Evolutionary conservation across 2,329 filamentous ascomycete genomes (phyloP).

Genomic region (Exophiala dermatitidis): DNA sequence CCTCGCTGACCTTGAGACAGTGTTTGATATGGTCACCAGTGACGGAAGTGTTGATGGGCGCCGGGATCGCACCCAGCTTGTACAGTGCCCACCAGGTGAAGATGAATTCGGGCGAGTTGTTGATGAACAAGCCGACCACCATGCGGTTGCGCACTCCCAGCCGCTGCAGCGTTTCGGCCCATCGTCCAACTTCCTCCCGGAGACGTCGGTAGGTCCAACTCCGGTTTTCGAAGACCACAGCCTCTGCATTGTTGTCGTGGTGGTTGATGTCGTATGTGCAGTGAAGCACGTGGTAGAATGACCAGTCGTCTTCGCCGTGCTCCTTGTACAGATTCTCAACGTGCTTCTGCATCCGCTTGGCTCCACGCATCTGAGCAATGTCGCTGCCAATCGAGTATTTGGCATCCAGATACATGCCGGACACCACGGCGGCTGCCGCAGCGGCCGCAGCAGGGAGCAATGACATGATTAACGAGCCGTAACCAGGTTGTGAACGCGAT

Average conservation of each 20-base stretch:
- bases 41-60: slow-evolving; percentile 59
- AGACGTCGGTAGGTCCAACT: slow-evolving; percentile 45
- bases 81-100: slow-evolving; percentile 39
- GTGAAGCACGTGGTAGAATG: slow-evolving; percentile 58
- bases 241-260: slow-evolving; percentile 35
- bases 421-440: slow-evolving; percentile 30
- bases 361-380: slow-evolving; percentile 41
- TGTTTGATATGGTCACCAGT: slow-evolving; percentile 56
- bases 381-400: slow-evolving; percentile 62
- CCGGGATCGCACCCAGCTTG: slow-evolving; percentile 47
- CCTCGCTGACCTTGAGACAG: slow-evolving; percentile 53
- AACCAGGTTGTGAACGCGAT: not conserved
- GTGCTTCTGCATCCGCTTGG: slow-evolving; percentile 31
- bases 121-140: slow-evolving; percentile 41
- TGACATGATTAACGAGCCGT: not conserved
- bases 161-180: slow-evolving; percentile 53
- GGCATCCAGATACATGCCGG: slow-evolving; percentile 58
- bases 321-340: slow-evolving; percentile 8
- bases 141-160: slow-evolving; percentile 38
- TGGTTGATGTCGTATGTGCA: slow-evolving; percentile 48
- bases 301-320: slow-evolving; percentile 44
- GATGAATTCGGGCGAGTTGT: slow-evolving; percentile 46
- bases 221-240: slow-evolving; percentile 44
- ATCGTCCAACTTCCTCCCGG: slow-evolving; percentile 50
- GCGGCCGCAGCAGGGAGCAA: slow-evolving; percentile 8